Evolutionary conservation across 2,329 filamentous ascomycete species (phyloP).

Genomic region (Plenodomus lindquistii): DNA sequence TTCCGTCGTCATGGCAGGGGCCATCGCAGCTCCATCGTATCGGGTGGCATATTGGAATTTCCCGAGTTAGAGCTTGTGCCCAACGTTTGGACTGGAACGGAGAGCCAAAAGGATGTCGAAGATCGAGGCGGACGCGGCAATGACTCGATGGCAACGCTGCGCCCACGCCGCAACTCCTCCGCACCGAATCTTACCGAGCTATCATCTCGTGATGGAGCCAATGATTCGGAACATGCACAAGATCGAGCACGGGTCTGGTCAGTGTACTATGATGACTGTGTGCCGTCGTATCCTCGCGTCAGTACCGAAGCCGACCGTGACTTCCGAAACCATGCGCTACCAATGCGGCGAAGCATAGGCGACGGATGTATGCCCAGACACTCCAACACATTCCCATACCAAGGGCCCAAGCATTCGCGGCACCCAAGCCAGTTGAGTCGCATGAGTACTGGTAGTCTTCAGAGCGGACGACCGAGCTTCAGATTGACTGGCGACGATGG

Average conservation of each 20-base stretch:
- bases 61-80: conserved; percentile 54
- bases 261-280: conserved; percentile 41
- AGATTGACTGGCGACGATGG: conserved; percentile 16
- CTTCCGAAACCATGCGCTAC: conserved; percentile 18
- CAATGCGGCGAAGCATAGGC: conserved; percentile 23
- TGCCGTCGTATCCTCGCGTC: conserved; percentile 31
- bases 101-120: conserved; percentile 8
- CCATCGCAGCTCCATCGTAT: conserved; percentile 49
- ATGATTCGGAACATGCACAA: conserved; percentile 7
- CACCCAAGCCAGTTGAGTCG: conserved; percentile 27
- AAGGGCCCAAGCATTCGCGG: conserved; percentile 19
- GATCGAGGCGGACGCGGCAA: neutral
- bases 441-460: conserved; percentile 20
- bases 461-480: conserved; percentile 20
- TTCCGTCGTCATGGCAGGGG: conserved; percentile 48
- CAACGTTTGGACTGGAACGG: conserved; percentile 33
- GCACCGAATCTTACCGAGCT: conserved; percentile 22
- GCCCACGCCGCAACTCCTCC: conserved; percentile 26
- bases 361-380: conserved; percentile 16
- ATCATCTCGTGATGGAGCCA: conserved; percentile 13
- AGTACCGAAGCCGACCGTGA: conserved; percentile 21
- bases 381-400: conserved; percentile 17
- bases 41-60: conserved; percentile 48
- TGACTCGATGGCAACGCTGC: conserved; percentile 31
- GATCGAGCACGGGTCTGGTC: conserved; percentile 40